Percentiles rank a stretch among this genome's conserved stretches.
phyloP scores from a whole-genome alignment of 1,284 basidiomycete species.

The Mycena sp. region DNA sequence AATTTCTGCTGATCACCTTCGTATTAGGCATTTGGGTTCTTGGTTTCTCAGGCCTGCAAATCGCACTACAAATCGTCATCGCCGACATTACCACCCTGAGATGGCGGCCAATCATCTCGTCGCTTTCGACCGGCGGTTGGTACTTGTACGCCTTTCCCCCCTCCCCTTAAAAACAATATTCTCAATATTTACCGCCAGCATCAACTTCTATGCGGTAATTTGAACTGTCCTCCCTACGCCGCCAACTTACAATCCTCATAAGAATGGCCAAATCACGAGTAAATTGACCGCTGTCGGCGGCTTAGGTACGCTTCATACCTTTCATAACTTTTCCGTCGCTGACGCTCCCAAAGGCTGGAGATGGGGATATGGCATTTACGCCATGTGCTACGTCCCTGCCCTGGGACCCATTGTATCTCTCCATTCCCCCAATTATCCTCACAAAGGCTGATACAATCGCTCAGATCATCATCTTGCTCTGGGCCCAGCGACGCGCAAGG shows the following conservation, averaged over 20 bases:
- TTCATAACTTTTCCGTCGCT: background rate
- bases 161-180: background rate
- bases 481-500: conserved; percentile 29
- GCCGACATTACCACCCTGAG: conserved; percentile 38
- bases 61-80: conserved; percentile 38
- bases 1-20: background rate
- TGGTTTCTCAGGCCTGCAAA: conserved; percentile 35
- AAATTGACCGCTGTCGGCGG: conserved; percentile 21
- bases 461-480: conserved; percentile 27
- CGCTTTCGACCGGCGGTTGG: conserved; percentile 32
- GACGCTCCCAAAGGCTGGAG: conserved; percentile 31
- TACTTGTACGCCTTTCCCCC: conserved; percentile 24
- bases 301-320: conserved; percentile 1
- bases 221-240: background rate
- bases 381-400: conserved; percentile 31
- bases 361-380: conserved; percentile 42
- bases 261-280: conserved; percentile 28
- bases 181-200: conserved; percentile 7
- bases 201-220: conserved; percentile 30
- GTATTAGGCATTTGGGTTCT: conserved; percentile 29
- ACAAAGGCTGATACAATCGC: background rate
- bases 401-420: conserved; percentile 22
- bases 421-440: background rate
- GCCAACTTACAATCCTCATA: background rate
- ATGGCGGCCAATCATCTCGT: conserved; percentile 36